Conservation (phyloP, 441 rosid genomes). For the Euphorbia celastroides region DNA sequence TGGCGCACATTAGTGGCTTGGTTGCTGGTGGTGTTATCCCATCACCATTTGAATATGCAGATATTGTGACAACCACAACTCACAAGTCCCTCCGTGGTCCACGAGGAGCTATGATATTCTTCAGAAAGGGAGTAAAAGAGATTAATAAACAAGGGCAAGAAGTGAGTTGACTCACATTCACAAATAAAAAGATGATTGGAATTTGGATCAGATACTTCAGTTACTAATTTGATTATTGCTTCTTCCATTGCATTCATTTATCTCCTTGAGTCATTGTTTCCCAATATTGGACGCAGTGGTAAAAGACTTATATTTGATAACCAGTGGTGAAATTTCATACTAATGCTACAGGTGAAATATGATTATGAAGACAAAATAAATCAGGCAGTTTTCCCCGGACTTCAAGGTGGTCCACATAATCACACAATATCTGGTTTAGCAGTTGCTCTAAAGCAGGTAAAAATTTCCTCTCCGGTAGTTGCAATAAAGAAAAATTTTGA, state of each 20-base stretch:
- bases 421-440: conserved; percentile 36
- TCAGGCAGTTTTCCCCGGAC: too few species aligned
- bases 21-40: conserved; percentile 97
- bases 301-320: too few species aligned
- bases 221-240: too few species aligned
- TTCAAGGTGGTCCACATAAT: conserved; percentile 33
- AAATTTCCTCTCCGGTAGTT: not conserved
- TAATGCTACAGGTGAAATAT: too few species aligned
- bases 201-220: not conserved
- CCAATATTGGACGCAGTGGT: too few species aligned
- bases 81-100: conserved; percentile 99
- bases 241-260: too few species aligned
- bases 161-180: not conserved
- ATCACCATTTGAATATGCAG: conserved; percentile 98
- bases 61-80: conserved; percentile 92
- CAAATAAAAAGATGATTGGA: not conserved
- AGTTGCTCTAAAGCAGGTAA: conserved; percentile 89
- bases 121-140: too few species aligned
- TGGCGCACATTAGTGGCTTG: too few species aligned
- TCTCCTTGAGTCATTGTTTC: too few species aligned
- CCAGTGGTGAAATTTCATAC: too few species aligned
- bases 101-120: conserved; percentile 52
- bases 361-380: too few species aligned
- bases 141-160: too few species aligned
- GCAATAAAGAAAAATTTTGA: not conserved